Evolutionary conservation across 2,329 filamentous ascomycete species (phyloP), one percentile per base, ranked within the genome.

Genomic region (Mollisia scopiformis): DNA sequence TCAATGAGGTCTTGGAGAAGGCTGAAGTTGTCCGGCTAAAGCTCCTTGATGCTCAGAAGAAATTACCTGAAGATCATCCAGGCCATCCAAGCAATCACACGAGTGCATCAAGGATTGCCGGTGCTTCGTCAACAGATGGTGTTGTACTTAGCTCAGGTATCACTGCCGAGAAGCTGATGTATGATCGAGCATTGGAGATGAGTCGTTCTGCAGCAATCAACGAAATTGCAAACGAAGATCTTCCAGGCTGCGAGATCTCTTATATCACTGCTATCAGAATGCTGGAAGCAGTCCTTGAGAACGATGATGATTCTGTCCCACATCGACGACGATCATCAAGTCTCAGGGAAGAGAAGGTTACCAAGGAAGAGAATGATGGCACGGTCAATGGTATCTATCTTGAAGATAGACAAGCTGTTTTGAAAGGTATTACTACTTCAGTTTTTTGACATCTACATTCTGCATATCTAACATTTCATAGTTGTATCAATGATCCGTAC

Each of bases 1-100:
- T 99, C 82, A 99, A 99, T 73, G 95, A 98, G 74, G 95, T 96
- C 39, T 80, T 98, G 62, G 93, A 97, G 77, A 99, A 99, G 79
- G 93, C 93, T 0, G 94, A 98, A 72, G 84, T 97, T 66, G 93
- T 97, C n/a, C 90, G 92, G 50, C 81, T 93, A 50, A 96, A 93
- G 74, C 83, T 99, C 52, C 82, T 92, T 47, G 92, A 96, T 64
- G 92, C 91, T 4, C 95, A 99, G 75, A 89, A 88, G 73, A 85
- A 88, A 68, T 81, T 99, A 4, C 93, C 95, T 0, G 81, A 87
- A 51, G 91, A 95, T 68, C 94, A 99, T 69, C 90, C 93, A 0
- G 90, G 88, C 68, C 92, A 98, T 71, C 93, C 93, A 0, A 88
- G 80, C 69, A 97, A 96, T 69, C 88, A 92, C 57, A 84, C 85